These are phyloP conservation scores for Ceratocystiopsis brevicomis DNA, from an alignment of 2,329 filamentous ascomycete genomes.

Conservation along the genomic window DNA sequence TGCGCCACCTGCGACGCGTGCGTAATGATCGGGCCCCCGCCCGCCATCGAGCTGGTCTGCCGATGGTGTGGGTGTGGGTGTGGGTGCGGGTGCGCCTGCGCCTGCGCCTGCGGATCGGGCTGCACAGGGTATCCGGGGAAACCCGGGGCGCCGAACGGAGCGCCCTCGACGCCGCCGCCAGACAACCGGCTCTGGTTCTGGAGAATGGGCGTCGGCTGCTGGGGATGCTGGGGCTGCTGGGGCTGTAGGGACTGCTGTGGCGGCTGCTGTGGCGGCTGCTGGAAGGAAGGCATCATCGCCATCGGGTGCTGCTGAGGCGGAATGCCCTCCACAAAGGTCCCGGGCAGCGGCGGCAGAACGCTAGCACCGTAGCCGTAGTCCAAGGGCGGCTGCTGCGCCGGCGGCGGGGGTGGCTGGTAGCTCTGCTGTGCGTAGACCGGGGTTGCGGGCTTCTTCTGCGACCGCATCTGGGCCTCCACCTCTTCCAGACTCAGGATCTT, in stretches of 20 bases:
- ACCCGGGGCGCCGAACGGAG: conserved; percentile 17
- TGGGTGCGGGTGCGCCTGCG: too few relatives aligned
- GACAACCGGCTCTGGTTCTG: conserved; percentile 57
- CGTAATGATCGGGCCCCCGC: conserved; percentile 20
- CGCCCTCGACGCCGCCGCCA: conserved; percentile 22
- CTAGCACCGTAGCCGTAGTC: conserved; percentile 6
- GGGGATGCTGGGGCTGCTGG: conserved; percentile 16
- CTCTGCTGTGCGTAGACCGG: conserved; percentile 15
- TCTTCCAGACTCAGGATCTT: conserved; percentile 95
- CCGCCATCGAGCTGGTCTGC: conserved; percentile 38
- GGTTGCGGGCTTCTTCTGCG: conserved; percentile 36
- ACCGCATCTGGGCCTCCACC: conserved; percentile 81
- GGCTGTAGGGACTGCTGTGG: conserved; percentile 17
- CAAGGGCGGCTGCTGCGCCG: conserved; percentile 5
- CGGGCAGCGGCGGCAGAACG: too few relatives aligned
- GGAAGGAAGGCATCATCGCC: conserved; percentile 22
- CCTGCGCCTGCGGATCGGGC: too few relatives aligned
- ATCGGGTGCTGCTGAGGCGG: conserved; percentile 23
- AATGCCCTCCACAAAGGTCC: neutral
- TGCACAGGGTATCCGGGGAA: conserved; percentile 7
- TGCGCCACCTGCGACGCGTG: conserved; percentile 58
- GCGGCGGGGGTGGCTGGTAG: conserved; percentile 13
- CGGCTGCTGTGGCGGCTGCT: conserved; percentile 10
- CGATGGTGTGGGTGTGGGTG: too few relatives aligned
- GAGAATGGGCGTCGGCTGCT: conserved; percentile 52